A percentile compares a stretch with the other conserved stretches of the same genome.
Evolutionary conservation across 2,329 filamentous ascomycete genomes (phyloP).

Genomic region (Phialocephala sp.): DNA sequence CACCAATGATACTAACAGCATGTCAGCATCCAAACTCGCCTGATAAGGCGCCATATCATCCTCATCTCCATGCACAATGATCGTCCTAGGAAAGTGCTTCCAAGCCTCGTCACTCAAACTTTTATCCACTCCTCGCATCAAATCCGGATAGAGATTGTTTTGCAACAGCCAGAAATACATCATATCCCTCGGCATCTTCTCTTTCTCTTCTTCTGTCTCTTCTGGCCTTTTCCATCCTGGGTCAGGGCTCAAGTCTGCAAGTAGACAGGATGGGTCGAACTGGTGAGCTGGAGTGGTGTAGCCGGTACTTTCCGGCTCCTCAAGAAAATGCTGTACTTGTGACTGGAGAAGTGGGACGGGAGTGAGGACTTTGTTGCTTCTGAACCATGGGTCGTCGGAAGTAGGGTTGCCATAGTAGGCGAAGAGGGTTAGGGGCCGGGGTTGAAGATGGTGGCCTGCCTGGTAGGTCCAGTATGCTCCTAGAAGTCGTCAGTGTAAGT

Average conservation of each 20-base stretch:
- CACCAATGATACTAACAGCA: neutral
- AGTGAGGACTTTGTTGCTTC: neutral
- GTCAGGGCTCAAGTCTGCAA: neutral
- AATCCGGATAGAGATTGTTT: neutral
- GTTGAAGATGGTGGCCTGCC: slow-evolving; percentile 3
- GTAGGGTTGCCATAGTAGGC: neutral
- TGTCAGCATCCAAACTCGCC: neutral
- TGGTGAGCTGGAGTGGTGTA: neutral
- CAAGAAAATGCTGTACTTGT: neutral
- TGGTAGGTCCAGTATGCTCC: neutral
- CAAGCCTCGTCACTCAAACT: slow-evolving; percentile 2
- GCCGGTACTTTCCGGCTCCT: neutral
- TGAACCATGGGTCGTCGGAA: neutral
- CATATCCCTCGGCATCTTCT: neutral
- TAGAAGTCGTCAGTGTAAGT: too few relatives aligned
- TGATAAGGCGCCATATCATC: slow-evolving; percentile 7
- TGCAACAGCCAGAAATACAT: neutral
- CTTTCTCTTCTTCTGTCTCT: neutral
- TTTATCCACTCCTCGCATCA: neutral
- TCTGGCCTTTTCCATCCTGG: neutral
- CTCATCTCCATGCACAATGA: slow-evolving; percentile 3
- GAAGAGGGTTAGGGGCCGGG: neutral
- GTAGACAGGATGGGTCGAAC: neutral
- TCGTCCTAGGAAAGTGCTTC: neutral
- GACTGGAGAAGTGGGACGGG: neutral